phyloP scores from a whole-genome alignment of 2,329 filamentous ascomycete species.

The Tolypocladium tropicale region DNA sequence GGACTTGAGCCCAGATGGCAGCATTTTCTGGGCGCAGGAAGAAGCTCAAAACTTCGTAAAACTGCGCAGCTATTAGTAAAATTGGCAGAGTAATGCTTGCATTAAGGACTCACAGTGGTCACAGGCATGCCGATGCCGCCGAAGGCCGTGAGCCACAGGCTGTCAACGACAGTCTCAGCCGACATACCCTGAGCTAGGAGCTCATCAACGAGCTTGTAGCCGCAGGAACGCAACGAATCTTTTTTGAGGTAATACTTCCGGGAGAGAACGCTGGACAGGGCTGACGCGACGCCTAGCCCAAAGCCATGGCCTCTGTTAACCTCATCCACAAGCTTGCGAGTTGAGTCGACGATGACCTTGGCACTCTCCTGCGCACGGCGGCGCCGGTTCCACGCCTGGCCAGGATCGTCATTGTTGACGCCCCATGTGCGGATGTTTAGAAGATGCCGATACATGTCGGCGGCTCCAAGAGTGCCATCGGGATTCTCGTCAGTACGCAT shows the following conservation, averaged over 20 bases:
- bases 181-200: conserved; percentile 21
- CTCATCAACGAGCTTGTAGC: conserved; percentile 26
- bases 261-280: conserved; percentile 14
- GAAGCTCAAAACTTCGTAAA: conserved; percentile 31
- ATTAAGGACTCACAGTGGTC: conserved; percentile 19
- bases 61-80: conserved; percentile 17
- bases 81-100: no score
- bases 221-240: conserved; percentile 27
- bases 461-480: conserved; percentile 29
- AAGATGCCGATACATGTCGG: conserved; percentile 31
- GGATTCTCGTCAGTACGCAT: conserved; percentile 44
- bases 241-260: conserved; percentile 20
- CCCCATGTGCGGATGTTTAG: conserved; percentile 34
- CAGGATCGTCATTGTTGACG: conserved; percentile 36
- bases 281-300: conserved; percentile 18
- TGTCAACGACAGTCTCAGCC: conserved; percentile 23
- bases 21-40: conserved; percentile 30
- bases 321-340: conserved; percentile 28
- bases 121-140: conserved; percentile 28
- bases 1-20: conserved; percentile 31
- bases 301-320: conserved; percentile 18
- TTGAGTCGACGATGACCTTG: conserved; percentile 24
- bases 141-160: conserved; percentile 28
- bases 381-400: conserved; percentile 33
- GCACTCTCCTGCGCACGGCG: conserved; percentile 29